These are phyloP conservation scores for Pseudoscleropodium purum DNA, from an alignment of 225 moss, liverwort and hornwort genomes.

Conservation along the genomic window DNA sequence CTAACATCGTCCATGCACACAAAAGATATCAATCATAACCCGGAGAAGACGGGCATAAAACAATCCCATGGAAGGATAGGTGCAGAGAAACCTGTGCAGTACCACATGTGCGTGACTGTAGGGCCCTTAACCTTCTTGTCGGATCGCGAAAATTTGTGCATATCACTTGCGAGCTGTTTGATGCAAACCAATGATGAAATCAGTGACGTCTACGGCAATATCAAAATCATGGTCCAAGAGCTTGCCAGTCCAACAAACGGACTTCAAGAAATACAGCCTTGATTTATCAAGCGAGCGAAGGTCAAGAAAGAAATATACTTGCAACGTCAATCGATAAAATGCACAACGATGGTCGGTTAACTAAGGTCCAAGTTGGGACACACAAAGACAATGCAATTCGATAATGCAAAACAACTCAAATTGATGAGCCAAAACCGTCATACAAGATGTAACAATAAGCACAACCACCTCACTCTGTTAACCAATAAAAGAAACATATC, in stretches of 20 bases:
- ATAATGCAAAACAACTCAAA: background rate
- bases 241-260: background rate
- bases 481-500: background rate
- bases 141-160: conserved; percentile 87
- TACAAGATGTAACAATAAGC: background rate
- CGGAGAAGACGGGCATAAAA: background rate
- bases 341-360: background rate
- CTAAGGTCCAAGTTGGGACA: background rate
- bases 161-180: conserved; percentile 79
- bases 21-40: background rate
- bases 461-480: background rate
- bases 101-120: conserved; percentile 99
- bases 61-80: conserved; percentile 23
- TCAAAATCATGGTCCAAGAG: background rate
- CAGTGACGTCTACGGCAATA: background rate
- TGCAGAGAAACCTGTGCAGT: conserved; percentile 57
- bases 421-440: background rate
- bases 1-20: background rate
- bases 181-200: background rate
- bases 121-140: conserved; percentile 95
- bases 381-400: background rate
- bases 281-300: background rate
- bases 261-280: background rate
- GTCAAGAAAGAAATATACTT: background rate
- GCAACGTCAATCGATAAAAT: background rate